Percentiles rank a stretch among this genome's conserved stretches.
Evolutionary conservation across 2,329 filamentous ascomycete species (phyloP).

Genomic region (Hypocrella siamensis): DNA sequence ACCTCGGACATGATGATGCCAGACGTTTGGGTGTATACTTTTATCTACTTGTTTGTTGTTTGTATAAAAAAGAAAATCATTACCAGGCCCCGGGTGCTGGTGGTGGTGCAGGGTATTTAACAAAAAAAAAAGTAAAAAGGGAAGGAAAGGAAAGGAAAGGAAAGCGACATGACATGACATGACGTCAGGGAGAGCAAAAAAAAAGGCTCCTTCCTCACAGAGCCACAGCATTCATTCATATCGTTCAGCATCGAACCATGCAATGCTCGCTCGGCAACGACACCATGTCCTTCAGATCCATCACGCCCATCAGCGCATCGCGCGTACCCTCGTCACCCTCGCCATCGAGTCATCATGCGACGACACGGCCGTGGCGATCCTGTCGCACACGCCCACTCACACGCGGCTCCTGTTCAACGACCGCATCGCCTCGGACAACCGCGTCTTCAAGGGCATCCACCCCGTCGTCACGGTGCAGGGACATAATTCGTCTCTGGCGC

Average conservation of each 20-base stretch:
- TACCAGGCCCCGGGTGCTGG: no score
- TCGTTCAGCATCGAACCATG: no score
- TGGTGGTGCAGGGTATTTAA: no score
- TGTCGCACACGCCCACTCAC: conserved; percentile 37
- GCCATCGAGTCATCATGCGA: conserved; percentile 82
- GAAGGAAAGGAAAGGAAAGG: no score
- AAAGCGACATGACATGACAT: no score
- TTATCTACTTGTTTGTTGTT: background rate
- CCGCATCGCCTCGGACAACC: conserved; percentile 69
- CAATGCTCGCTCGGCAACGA: conserved; percentile 3
- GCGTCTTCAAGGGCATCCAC: conserved; percentile 61
- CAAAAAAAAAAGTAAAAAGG: no score
- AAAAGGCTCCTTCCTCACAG: no score
- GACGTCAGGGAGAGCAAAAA: no score
- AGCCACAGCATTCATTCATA: no score
- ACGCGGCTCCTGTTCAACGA: conserved; percentile 61
- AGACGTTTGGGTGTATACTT: background rate
- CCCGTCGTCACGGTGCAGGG: conserved; percentile 60
- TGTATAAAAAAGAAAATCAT: no score
- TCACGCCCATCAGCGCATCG: background rate
- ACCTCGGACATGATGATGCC: no score
- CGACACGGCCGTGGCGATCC: conserved; percentile 77
- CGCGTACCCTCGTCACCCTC: conserved; percentile 30
- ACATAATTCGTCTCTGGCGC: conserved; percentile 56
- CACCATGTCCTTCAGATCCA: background rate